These are phyloP conservation scores for Aspergillus campestris DNA, from an alignment of 495 filamentous ascomycete species.

Conservation along the genomic window DNA sequence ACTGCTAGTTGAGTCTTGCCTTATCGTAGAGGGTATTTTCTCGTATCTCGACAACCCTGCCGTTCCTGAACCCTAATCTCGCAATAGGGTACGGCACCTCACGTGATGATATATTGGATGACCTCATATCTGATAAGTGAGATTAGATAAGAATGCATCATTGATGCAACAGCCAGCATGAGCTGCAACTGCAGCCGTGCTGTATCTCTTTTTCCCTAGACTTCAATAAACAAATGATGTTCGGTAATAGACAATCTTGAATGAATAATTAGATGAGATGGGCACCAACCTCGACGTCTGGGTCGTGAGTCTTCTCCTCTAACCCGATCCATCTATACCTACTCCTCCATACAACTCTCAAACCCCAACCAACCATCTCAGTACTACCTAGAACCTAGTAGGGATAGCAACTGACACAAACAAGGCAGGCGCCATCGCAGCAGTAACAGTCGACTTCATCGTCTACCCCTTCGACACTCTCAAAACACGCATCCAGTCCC, in stretches of 20 bases:
- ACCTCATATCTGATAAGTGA: constrained; percentile 9
- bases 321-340: constrained; percentile 5
- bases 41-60: background rate
- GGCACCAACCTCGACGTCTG: constrained; percentile 43
- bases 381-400: background rate
- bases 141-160: constrained; percentile 28
- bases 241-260: no score
- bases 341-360: background rate
- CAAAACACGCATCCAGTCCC: constrained; percentile 77
- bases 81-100: constrained; percentile 2
- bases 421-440: constrained; percentile 74
- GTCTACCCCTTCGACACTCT: constrained; percentile 81
- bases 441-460: constrained; percentile 69
- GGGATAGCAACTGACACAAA: background rate
- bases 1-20: constrained; percentile 5
- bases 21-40: background rate
- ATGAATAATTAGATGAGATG: no score
- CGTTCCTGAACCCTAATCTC: background rate
- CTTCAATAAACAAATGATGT: background rate
- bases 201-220: constrained; percentile 1
- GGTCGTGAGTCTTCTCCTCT: constrained; percentile 26
- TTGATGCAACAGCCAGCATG: constrained; percentile 40
- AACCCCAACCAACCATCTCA: background rate
- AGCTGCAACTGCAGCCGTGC: background rate
- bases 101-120: constrained; percentile 7